Evolutionary conservation across 768 basidiomycete species (phyloP).

Genomic region (Suillus brevipes): DNA sequence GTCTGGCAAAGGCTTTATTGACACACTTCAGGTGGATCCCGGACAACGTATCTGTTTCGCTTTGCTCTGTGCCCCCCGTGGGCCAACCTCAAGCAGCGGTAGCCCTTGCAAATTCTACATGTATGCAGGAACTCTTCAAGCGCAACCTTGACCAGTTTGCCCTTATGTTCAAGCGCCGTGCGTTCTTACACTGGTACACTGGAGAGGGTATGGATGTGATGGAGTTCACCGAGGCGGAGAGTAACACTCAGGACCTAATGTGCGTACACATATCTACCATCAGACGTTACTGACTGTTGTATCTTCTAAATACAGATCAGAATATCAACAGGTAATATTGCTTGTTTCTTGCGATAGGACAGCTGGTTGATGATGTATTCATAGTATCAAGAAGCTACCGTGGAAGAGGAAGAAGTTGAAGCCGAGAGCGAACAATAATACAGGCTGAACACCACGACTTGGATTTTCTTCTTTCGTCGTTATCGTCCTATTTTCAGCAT

Average conservation of each 20-base stretch:
- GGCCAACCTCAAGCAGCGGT: conserved; percentile 74
- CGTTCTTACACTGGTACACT: conserved; percentile 91
- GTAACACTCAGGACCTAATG: conserved; percentile 79
- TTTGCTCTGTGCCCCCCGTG: conserved; percentile 82
- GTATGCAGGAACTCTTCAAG: conserved; percentile 85
- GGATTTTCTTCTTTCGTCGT: not conserved
- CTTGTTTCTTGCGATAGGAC: not conserved
- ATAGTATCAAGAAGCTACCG: conserved; percentile 62
- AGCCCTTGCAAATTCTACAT: conserved; percentile 75
- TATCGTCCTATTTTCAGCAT: conserved; percentile 2
- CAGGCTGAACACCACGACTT: not conserved
- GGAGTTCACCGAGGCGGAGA: conserved; percentile 88
- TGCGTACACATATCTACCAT: conserved; percentile 39
- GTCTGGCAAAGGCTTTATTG: conserved; percentile 8
- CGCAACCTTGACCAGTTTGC: conserved; percentile 74
- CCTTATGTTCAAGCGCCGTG: conserved; percentile 79
- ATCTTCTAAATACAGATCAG: conserved; percentile 51
- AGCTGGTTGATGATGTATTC: conserved; percentile 2
- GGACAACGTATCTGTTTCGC: conserved; percentile 82
- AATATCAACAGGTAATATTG: conserved; percentile 77
- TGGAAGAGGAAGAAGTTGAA: conserved; percentile 43
- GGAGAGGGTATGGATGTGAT: conserved; percentile 87
- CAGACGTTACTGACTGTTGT: conserved; percentile 6
- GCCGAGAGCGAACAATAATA: conserved; percentile 31
- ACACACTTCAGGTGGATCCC: conserved; percentile 73